Conservation (phyloP, 768 basidiomycete genomes). For the Rhizopogon salebrosus region DNA sequence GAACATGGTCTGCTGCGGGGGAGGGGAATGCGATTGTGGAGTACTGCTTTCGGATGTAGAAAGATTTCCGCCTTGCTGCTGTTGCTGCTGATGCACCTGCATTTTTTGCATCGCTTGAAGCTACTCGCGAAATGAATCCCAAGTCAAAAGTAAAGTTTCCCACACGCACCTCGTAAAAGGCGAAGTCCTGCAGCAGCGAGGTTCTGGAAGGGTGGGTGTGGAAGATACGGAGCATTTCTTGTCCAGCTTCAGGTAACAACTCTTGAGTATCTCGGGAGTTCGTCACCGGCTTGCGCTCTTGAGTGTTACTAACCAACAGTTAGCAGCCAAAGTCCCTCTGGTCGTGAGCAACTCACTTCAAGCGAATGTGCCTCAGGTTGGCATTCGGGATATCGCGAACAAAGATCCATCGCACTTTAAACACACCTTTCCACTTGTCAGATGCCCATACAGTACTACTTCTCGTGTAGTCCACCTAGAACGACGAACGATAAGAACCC, state of each 20-base stretch:
- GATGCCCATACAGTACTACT: constrained; percentile 98
- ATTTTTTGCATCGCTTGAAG: constrained; percentile 84
- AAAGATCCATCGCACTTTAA: constrained; percentile 97
- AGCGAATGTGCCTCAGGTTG: constrained; percentile 81
- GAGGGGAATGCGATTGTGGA: constrained; percentile 35
- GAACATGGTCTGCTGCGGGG: constrained; percentile 43
- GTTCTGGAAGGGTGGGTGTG: constrained; percentile 90
- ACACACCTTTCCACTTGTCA: constrained; percentile 99
- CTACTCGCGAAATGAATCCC: constrained; percentile 29
- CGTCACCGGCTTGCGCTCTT: constrained; percentile 97
- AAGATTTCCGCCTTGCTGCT: constrained; percentile 21
- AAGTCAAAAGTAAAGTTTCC: not conserved
- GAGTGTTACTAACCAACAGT: constrained; percentile 72
- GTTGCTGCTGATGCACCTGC: constrained; percentile 17
- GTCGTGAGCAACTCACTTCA: constrained; percentile 46
- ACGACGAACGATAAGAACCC: constrained; percentile 1
- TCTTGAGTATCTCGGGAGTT: constrained; percentile 98
- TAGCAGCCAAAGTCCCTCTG: constrained; percentile 2
- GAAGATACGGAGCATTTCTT: constrained; percentile 96
- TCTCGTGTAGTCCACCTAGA: constrained; percentile 83
- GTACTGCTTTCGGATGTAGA: constrained; percentile 23
- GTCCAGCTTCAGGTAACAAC: constrained; percentile 89
- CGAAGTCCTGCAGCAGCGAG: constrained; percentile 89
- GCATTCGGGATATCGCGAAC: constrained; percentile 94
- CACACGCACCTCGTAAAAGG: constrained; percentile 74